Percentiles rank a stretch among this genome's conserved stretches.
These are phyloP conservation scores for Fusarium nurragi DNA, from an alignment of 2,329 filamentous ascomycete genomes.

Conservation along the genomic window DNA sequence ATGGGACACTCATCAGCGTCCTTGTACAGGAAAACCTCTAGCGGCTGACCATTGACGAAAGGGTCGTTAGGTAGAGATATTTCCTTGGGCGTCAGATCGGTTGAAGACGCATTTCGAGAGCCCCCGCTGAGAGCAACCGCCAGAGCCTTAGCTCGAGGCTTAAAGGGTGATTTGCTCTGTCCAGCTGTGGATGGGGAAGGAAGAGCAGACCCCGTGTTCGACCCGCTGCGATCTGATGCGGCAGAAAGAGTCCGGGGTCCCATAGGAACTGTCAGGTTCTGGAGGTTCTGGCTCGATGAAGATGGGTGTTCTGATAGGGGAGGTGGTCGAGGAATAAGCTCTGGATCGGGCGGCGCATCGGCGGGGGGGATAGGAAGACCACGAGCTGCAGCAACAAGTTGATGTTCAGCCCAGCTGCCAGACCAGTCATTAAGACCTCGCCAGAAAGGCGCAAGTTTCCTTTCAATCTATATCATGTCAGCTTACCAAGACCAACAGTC, in stretches of 20 bases:
- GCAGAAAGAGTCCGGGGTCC: slow-evolving; percentile 79
- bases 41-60: slow-evolving; percentile 90
- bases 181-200: slow-evolving; percentile 58
- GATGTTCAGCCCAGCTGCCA: slow-evolving; percentile 90
- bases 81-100: slow-evolving; percentile 80
- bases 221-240: slow-evolving; percentile 74
- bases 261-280: slow-evolving; percentile 82
- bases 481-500: background rate
- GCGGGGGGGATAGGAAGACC: slow-evolving; percentile 85
- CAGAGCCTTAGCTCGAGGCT: slow-evolving; percentile 87
- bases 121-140: slow-evolving; percentile 79
- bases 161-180: slow-evolving; percentile 66
- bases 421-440: slow-evolving; percentile 89
- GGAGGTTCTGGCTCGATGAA: slow-evolving; percentile 65
- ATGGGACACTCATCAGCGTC: slow-evolving; percentile 91
- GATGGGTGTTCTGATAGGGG: slow-evolving; percentile 58
- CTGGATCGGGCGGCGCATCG: slow-evolving; percentile 82
- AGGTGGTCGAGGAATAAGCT: slow-evolving; percentile 60
- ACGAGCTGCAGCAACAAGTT: slow-evolving; percentile 89
- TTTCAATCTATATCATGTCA: slow-evolving; percentile 77
- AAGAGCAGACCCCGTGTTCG: slow-evolving; percentile 65
- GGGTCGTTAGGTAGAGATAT: slow-evolving; percentile 82
- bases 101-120: slow-evolving; percentile 77
- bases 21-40: slow-evolving; percentile 95
- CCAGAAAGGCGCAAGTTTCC: slow-evolving; percentile 94